phyloP scores from a whole-genome alignment of 495 filamentous ascomycete genomes.

The Penicillium dipodomyicola region DNA sequence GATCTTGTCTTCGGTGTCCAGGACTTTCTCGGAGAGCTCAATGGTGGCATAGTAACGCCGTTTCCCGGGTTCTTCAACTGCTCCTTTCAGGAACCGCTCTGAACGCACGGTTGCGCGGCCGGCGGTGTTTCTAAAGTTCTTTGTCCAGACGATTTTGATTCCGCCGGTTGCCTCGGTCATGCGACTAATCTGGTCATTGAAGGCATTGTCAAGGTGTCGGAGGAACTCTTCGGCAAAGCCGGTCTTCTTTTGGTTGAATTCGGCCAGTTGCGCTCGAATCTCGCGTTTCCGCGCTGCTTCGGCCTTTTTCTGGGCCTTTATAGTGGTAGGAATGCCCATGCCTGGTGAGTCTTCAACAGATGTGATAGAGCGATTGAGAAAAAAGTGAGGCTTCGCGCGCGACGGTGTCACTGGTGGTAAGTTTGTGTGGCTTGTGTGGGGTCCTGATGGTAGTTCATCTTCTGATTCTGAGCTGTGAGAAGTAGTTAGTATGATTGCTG shows the following conservation, averaged over 20 bases:
- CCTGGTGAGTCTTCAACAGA: conserved; percentile 8
- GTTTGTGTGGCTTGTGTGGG: conserved; percentile 10
- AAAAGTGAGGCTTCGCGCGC: conserved; percentile 19
- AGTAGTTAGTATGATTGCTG: conserved; percentile 9
- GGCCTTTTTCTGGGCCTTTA: conserved; percentile 42
- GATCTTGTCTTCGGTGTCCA: conserved; percentile 72
- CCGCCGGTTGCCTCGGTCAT: conserved; percentile 69
- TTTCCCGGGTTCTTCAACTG: not conserved
- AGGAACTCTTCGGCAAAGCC: conserved; percentile 68
- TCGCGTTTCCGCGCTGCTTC: conserved; percentile 42
- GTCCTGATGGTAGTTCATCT: conserved; percentile 13
- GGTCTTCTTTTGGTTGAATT: conserved; percentile 66
- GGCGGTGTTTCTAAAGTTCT: conserved; percentile 81
- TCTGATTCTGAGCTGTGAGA: conserved; percentile 18
- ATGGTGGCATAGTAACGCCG: conserved; percentile 67
- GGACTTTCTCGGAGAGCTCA: conserved; percentile 84
- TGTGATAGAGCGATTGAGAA: not conserved
- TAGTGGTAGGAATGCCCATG: conserved; percentile 2
- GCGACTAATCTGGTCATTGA: conserved; percentile 60
- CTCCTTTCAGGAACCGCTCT: not conserved
- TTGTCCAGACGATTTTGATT: conserved; percentile 76
- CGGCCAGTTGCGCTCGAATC: conserved; percentile 50
- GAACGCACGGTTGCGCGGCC: conserved; percentile 58
- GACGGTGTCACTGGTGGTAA: conserved; percentile 47
- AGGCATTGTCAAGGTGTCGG: conserved; percentile 63